Evolutionary conservation across 257 asterid species (phyloP).

Genomic region (Petunia secreta): DNA sequence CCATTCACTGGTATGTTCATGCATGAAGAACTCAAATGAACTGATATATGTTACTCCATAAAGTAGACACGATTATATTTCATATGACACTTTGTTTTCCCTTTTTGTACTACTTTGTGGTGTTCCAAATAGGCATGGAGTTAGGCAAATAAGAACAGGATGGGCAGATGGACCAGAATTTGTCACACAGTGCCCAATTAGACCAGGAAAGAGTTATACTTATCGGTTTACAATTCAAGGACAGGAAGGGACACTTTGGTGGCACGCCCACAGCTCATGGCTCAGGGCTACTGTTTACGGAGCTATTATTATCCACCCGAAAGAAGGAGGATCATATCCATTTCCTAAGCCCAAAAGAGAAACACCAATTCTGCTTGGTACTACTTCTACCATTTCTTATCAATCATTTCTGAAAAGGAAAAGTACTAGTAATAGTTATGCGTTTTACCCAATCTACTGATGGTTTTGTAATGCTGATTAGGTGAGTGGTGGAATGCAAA

Average conservation of each 20-base stretch:
- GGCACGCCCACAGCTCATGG: constrained; percentile 99
- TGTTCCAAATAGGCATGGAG: constrained; percentile 68
- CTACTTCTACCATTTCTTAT: neutral
- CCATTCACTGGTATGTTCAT: constrained; percentile 71
- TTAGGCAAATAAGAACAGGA: constrained; percentile 69
- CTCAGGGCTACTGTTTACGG: constrained; percentile 91
- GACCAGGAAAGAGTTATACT: constrained; percentile 76
- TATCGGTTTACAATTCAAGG: constrained; percentile 76
- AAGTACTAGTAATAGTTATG: neutral
- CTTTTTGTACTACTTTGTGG: neutral
- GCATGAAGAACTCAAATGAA: constrained; percentile 7
- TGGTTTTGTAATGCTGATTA: constrained; percentile 34
- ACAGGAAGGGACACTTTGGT: constrained; percentile 91
- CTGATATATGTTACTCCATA: neutral
- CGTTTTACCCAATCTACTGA: neutral
- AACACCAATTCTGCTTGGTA: constrained; percentile 81
- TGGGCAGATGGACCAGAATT: constrained; percentile 95
- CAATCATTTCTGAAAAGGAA: neutral
- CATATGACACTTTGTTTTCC: neutral
- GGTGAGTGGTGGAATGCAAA: constrained; percentile 98
- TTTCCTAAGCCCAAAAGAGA: constrained; percentile 79
- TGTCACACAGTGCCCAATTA: constrained; percentile 79
- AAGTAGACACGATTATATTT: neutral
- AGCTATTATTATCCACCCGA: constrained; percentile 69
- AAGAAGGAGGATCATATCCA: constrained; percentile 66